Conservation (phyloP, 129 eudicot genomes). For the Centrapalus pauciflorus region DNA sequence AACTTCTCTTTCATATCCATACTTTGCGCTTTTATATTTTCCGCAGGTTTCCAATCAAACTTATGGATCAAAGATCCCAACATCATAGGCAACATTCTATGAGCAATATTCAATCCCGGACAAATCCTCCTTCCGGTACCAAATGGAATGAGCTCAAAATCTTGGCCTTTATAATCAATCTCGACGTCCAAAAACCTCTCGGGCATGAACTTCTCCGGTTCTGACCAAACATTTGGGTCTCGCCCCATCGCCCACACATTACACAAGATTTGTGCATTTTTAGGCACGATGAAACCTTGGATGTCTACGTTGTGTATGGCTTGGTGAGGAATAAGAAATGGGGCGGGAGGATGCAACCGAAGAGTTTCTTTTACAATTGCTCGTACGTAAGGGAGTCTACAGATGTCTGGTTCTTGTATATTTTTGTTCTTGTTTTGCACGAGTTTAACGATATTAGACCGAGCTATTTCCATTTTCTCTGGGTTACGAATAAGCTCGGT, state of each 20-base stretch:
- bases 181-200: constrained; percentile 28
- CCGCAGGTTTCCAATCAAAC: constrained; percentile 31
- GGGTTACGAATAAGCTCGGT: no score
- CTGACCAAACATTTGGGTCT: constrained; percentile 23
- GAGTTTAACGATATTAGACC: constrained; percentile 20
- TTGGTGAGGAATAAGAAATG: constrained; percentile 30
- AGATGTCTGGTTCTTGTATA: constrained; percentile 32
- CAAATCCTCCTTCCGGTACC: constrained; percentile 37
- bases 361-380: constrained; percentile 39
- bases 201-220: constrained; percentile 25
- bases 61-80: constrained; percentile 27
- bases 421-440: background rate
- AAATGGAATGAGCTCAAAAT: constrained; percentile 33
- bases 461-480: constrained; percentile 10
- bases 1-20: constrained; percentile 34
- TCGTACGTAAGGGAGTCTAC: constrained; percentile 29
- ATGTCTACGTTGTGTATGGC: constrained; percentile 18
- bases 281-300: constrained; percentile 29
- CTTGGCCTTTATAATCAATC: constrained; percentile 22
- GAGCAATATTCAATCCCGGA: constrained; percentile 31
- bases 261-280: constrained; percentile 26
- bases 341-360: constrained; percentile 31
- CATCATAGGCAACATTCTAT: constrained; percentile 27
- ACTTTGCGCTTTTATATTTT: background rate
- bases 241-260: constrained; percentile 42